These are phyloP conservation scores for Colletotrichum simmondsii DNA, from an alignment of 2,329 filamentous ascomycete genomes.

Conservation along the genomic window DNA sequence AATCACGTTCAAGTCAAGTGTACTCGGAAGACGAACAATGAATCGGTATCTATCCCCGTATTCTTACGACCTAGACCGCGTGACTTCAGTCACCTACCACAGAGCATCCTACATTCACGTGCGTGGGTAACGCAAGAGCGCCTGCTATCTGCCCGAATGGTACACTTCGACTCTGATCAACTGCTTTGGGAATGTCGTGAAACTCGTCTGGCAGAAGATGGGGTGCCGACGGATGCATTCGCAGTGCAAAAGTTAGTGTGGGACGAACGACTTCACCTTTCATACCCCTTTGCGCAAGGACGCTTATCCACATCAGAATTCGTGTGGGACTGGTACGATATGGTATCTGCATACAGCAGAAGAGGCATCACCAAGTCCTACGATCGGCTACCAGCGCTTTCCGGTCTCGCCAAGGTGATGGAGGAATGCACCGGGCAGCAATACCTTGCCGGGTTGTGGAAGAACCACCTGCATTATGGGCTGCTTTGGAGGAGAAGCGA, in stretches of 20 bases:
- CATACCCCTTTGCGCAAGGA: background rate
- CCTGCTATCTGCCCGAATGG: slow-evolving; percentile 35
- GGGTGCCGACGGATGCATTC: background rate
- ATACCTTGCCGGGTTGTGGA: background rate
- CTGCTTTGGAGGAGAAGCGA: background rate
- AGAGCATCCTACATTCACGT: slow-evolving; percentile 27
- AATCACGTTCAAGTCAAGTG: background rate
- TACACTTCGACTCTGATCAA: slow-evolving; percentile 35
- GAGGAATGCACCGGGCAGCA: background rate
- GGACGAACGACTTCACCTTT: background rate
- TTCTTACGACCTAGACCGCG: background rate
- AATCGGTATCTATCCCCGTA: background rate
- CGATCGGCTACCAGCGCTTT: background rate
- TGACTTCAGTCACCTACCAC: background rate
- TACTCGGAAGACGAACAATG: background rate
- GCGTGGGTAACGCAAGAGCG: slow-evolving; percentile 40
- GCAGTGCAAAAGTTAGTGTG: background rate
- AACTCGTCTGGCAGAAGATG: background rate
- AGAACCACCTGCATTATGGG: background rate
- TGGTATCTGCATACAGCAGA: background rate
- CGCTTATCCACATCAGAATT: background rate
- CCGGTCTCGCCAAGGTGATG: background rate
- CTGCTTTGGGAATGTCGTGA: slow-evolving; percentile 36
- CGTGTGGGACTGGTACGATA: slow-evolving; percentile 6
- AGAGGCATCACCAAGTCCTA: background rate